Evolutionary conservation across 2,329 filamentous ascomycete genomes (phyloP).

Genomic region (Colletotrichum orbiculare): DNA sequence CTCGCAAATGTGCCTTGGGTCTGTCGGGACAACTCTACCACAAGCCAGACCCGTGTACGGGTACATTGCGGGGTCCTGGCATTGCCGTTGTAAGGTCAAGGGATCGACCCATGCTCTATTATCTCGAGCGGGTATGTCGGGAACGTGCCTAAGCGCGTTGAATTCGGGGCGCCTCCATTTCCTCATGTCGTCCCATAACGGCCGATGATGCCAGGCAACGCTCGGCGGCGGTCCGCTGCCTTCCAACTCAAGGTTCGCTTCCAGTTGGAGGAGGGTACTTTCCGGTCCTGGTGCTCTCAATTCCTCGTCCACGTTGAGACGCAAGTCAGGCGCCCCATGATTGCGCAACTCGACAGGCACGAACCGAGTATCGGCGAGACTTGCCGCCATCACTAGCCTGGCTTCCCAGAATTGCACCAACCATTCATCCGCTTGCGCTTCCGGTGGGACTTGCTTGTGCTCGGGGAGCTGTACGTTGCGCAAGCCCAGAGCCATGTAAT

Average conservation of each 20-base stretch:
- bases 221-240: too few species aligned
- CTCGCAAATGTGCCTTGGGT: constrained; percentile 34
- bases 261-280: constrained; percentile 21
- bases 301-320: constrained; percentile 2
- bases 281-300: constrained; percentile 6
- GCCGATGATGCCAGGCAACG: too few species aligned
- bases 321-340: constrained; percentile 4
- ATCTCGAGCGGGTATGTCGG: constrained; percentile 14
- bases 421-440: constrained; percentile 5
- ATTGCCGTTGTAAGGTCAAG: too few species aligned
- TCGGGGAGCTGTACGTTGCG: too few species aligned
- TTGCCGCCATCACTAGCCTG: constrained; percentile 8
- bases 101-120: too few species aligned
- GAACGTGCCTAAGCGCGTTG: constrained; percentile 35
- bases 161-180: constrained; percentile 28
- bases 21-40: too few species aligned
- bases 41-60: too few species aligned
- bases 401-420: constrained; percentile 2
- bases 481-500: too few species aligned
- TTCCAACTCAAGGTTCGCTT: neutral
- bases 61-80: too few species aligned
- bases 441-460: neutral
- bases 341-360: constrained; percentile 26
- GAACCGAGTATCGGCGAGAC: constrained; percentile 25
- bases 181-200: neutral